These are phyloP conservation scores for Volvox carteri DNA, from an alignment of 163 green algal species.

Conservation along the genomic window DNA sequence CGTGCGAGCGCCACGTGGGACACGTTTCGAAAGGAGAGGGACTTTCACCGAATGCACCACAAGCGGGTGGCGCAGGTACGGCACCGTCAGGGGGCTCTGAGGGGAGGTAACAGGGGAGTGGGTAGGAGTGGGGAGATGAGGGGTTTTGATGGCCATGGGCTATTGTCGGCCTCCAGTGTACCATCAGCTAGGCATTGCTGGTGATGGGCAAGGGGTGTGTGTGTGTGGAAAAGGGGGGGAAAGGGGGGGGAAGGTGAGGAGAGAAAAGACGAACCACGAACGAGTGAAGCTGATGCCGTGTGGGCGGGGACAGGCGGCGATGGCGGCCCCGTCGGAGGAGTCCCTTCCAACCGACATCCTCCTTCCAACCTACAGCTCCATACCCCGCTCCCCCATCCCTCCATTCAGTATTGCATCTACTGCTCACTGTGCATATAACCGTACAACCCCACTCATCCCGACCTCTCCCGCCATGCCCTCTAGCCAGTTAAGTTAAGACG, in stretches of 20 bases:
- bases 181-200: no score
- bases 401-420: background rate
- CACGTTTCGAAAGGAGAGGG: slow-evolving; percentile 91
- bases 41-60: slow-evolving; percentile 94
- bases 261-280: no score
- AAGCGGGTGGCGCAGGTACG: slow-evolving; percentile 84
- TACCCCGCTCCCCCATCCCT: background rate
- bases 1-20: slow-evolving; percentile 86
- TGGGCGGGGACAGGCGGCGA: background rate
- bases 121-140: no score
- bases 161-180: no score
- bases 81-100: no score
- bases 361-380: background rate
- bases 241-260: no score
- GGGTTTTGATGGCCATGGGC: no score
- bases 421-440: background rate
- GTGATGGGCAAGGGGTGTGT: no score
- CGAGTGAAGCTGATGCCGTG: background rate
- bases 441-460: background rate
- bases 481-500: no score
- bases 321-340: no score
- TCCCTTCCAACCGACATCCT: background rate
- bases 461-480: no score
- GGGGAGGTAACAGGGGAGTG: background rate
- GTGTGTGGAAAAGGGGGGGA: no score